Conservation (phyloP, 2,329 filamentous ascomycete genomes). For the Claviceps digitariae region DNA sequence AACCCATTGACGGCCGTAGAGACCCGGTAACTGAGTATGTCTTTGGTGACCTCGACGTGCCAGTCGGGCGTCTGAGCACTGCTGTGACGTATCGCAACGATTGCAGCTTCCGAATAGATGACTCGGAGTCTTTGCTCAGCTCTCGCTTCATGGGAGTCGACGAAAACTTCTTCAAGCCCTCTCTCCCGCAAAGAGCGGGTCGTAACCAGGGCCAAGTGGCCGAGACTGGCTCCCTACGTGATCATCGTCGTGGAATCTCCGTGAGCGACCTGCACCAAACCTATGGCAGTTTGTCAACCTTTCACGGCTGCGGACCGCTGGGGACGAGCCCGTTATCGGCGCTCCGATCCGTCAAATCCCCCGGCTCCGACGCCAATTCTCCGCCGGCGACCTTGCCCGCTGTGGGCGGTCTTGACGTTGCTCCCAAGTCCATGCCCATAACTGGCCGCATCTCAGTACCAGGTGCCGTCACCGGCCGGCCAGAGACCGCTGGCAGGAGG, state of each 20-base stretch:
- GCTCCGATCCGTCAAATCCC: conserved; percentile 52
- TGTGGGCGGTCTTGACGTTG: conserved; percentile 28
- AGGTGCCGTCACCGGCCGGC: conserved; percentile 24
- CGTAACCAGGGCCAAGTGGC: conserved; percentile 22
- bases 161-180: conserved; percentile 75
- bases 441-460: conserved; percentile 17
- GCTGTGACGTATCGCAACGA: conserved; percentile 76
- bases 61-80: conserved; percentile 70
- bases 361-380: conserved; percentile 49
- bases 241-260: conserved; percentile 35
- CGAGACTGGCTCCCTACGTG: conserved; percentile 65
- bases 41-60: conserved; percentile 76
- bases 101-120: conserved; percentile 82
- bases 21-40: conserved; percentile 54
- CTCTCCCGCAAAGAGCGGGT: conserved; percentile 44
- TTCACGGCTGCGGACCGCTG: conserved; percentile 64
- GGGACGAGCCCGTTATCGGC: conserved; percentile 80
- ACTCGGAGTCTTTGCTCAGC: conserved; percentile 79
- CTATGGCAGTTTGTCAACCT: conserved; percentile 83
- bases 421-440: conserved; percentile 40
- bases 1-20: conserved; percentile 23
- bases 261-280: conserved; percentile 57
- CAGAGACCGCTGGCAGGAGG: conserved; percentile 49
- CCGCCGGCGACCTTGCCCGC: conserved; percentile 38
- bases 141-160: conserved; percentile 89